These are phyloP conservation scores for Zalaria sp. DNA, from an alignment of 2,329 filamentous ascomycete genomes.

Conservation along the genomic window DNA sequence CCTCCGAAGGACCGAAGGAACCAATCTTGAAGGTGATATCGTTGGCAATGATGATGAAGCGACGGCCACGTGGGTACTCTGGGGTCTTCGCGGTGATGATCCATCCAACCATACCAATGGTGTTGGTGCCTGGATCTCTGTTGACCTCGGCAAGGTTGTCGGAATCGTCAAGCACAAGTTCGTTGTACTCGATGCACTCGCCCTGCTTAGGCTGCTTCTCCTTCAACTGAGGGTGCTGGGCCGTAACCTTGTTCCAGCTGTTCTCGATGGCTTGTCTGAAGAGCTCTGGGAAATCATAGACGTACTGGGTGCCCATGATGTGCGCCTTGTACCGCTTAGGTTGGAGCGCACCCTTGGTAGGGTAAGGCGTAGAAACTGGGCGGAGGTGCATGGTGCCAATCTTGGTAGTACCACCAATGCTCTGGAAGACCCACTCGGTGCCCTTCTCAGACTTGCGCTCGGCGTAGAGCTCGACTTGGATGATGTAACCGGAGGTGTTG, in stretches of 20 bases:
- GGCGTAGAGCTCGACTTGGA: conserved; percentile 93
- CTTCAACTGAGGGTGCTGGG: conserved; percentile 57
- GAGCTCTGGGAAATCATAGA: conserved; percentile 98
- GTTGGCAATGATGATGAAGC: conserved; percentile 94
- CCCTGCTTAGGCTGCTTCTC: conserved; percentile 73
- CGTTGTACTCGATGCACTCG: conserved; percentile 86
- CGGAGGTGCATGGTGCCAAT: conserved; percentile 90
- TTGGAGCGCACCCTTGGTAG: conserved; percentile 96
- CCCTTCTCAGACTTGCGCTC: conserved; percentile 97
- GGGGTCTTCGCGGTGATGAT: conserved; percentile 87
- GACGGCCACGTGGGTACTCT: conserved; percentile 83
- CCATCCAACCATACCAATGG: conserved; percentile 97
- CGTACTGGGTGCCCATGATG: conserved; percentile 97
- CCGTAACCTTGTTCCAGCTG: conserved; percentile 67
- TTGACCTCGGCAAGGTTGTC: conserved; percentile 88
- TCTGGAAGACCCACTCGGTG: conserved; percentile 91
- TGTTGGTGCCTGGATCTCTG: conserved; percentile 89
- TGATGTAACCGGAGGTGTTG: conserved; percentile 96
- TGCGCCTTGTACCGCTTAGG: conserved; percentile 99
- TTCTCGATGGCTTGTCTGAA: conserved; percentile 98
- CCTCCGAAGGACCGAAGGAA: conserved; percentile 90
- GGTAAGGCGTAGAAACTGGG: conserved; percentile 81
- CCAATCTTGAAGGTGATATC: conserved; percentile 99
- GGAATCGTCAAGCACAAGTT: conserved; percentile 87
- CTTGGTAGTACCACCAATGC: conserved; percentile 88